Percentiles rank a stretch among this genome's conserved stretches.
Conservation (phyloP, 2,329 filamentous ascomycete genomes). For the Verticillium isaacii region DNA sequence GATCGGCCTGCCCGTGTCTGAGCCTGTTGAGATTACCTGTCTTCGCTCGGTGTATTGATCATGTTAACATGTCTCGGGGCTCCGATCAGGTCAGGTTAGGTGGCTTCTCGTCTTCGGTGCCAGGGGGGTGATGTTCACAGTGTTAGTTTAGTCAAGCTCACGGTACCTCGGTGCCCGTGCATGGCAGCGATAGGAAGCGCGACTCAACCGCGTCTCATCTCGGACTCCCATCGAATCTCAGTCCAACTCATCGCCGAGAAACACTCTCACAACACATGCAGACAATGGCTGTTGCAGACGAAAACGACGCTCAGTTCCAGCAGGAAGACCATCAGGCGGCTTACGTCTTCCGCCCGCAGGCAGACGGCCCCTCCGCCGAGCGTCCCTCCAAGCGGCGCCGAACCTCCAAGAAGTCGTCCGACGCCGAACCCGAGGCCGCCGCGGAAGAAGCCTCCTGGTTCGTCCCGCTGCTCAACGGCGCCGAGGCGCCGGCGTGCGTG, state of each 20-base stretch:
- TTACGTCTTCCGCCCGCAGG: conserved; percentile 55
- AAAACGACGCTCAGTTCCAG: background rate
- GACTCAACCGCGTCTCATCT: background rate
- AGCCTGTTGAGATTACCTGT: background rate
- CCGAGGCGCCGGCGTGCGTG: conserved; percentile 44
- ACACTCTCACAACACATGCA: background rate
- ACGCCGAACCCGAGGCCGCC: conserved; percentile 7
- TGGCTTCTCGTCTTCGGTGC: too few species aligned
- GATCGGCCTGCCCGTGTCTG: background rate
- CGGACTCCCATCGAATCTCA: background rate
- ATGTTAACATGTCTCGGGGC: too few species aligned
- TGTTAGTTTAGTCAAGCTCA: background rate
- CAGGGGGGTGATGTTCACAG: background rate
- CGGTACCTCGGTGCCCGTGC: background rate
- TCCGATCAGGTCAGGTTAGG: too few species aligned
- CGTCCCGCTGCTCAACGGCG: conserved; percentile 48
- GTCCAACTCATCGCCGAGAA: background rate
- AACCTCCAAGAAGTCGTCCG: conserved; percentile 34
- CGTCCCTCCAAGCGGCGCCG: conserved; percentile 55
- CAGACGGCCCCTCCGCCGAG: conserved; percentile 18
- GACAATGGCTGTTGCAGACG: background rate
- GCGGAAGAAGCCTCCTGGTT: conserved; percentile 28
- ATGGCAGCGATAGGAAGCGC: background rate
- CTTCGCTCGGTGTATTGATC: background rate
- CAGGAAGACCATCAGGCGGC: conserved; percentile 50